Base-by-base conservation (phyloP, 495 filamentous ascomycete genomes). In the Neurospora africana region DNA sequence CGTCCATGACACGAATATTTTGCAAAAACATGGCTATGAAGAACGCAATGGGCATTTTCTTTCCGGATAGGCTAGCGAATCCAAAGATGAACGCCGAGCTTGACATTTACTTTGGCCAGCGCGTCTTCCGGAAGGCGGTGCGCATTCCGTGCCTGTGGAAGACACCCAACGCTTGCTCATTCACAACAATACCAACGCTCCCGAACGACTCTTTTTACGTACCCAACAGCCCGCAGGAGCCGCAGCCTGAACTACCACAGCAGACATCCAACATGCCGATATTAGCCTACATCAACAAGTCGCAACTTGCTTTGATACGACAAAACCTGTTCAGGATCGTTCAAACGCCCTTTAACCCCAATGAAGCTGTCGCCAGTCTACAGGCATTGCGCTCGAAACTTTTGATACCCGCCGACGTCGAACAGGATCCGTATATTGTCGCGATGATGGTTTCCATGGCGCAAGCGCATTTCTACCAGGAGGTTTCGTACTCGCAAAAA, bases 371-470 rank as follows among this genome's bases (percentile, higher is more conserved):
- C 27, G 21, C 71, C 13, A 70, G 77, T 17, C 72, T 86, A 10
- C 81, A 84, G 40, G 68, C 74, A 21, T 69, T 82, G 7, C 82
- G 83, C 10, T 77, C 79, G 23, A 81, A 80, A 75, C 75, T 75
- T 47, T 70, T 84, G n/a, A 47, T 81, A 1, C 84, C 84, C 0
- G 73, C 77, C 11, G 77, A 84, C 37, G 65, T 69, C n/a, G 77
- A 82, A 36, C 80, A 85, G 21, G 84, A 86, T 74, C 73, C 82
- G 0, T 81, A 84, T 69, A 76, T 84, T 23, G 75, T 84, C 38
- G 82, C 76, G 27, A 78, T 78, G 19, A 79, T 85, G 69, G 11
- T 86, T 11, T 78, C 82, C 37, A 83, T 86, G 82, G 83, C 83
- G 10, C 84, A 86, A 70, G 75, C 82, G 3, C 80, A 80, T 35